phyloP scores from a whole-genome alignment of 2,329 filamentous ascomycete species.

The Fusarium sp. region DNA sequence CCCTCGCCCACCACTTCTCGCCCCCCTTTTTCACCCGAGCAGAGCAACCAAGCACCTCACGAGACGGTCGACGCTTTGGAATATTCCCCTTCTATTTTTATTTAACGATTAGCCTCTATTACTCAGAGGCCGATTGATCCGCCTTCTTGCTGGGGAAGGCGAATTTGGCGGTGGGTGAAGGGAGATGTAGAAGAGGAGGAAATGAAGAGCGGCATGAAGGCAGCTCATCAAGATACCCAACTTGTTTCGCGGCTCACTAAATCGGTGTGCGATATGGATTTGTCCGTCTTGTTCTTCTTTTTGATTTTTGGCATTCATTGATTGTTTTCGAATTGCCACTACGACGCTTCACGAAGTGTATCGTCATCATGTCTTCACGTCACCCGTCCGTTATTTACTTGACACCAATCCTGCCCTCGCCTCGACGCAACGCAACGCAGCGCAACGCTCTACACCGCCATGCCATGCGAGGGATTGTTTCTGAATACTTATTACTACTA shows the following conservation, averaged over 20 bases:
- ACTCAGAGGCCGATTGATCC: constrained; percentile 26
- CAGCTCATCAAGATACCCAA: constrained; percentile 55
- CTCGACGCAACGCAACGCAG: background rate
- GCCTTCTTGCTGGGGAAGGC: constrained; percentile 25
- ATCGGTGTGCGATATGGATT: constrained; percentile 48
- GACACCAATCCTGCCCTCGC: constrained; percentile 12
- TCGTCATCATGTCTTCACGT: constrained; percentile 29
- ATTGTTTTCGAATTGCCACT: constrained; percentile 20
- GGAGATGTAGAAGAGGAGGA: constrained; percentile 31
- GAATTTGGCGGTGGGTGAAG: constrained; percentile 14
- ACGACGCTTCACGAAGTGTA: constrained; percentile 29
- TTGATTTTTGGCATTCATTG: constrained; percentile 14
- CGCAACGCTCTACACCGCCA: background rate
- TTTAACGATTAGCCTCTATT: constrained; percentile 24
- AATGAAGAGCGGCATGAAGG: constrained; percentile 41
- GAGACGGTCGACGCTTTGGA: constrained; percentile 33
- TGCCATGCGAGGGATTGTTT: background rate
- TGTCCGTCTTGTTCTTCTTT: constrained; percentile 37
- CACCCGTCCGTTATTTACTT: constrained; percentile 23
- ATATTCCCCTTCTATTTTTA: constrained; percentile 14
- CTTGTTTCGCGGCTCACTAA: constrained; percentile 52
- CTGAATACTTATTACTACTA: constrained; percentile 1
- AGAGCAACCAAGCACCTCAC: constrained; percentile 40
- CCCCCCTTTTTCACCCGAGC: constrained; percentile 38
- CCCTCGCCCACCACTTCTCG: constrained; percentile 28